Percentiles rank a stretch among this genome's conserved stretches.
phyloP scores from a whole-genome alignment of 495 filamentous ascomycete genomes.

The Parathielavia hyrcaniae region DNA sequence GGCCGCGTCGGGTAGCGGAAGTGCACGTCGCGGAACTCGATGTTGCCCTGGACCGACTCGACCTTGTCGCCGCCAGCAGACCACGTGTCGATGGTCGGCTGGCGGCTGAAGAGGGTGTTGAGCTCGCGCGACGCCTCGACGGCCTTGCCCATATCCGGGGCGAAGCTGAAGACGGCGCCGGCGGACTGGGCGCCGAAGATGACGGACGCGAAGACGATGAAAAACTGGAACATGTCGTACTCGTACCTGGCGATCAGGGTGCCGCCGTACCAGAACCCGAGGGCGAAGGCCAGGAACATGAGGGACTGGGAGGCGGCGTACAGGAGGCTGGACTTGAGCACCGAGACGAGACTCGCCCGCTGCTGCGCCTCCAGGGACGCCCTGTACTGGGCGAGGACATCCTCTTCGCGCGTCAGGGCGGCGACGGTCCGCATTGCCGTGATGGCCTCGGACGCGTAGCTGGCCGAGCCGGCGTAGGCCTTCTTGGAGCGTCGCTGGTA shows the following conservation, averaged over 20 bases:
- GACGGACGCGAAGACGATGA: slow-evolving; percentile 63
- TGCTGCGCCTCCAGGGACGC: slow-evolving; percentile 28
- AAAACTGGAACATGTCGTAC: slow-evolving; percentile 73
- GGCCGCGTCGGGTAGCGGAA: slow-evolving; percentile 60
- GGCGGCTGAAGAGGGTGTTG: slow-evolving; percentile 38
- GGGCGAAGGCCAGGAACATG: slow-evolving; percentile 73
- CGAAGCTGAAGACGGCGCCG: slow-evolving; percentile 37
- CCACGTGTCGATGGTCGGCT: slow-evolving; percentile 52
- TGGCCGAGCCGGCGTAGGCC: slow-evolving; percentile 67
- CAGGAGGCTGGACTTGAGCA: slow-evolving; percentile 41
- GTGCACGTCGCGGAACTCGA: slow-evolving; percentile 55
- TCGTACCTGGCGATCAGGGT: slow-evolving; percentile 64
- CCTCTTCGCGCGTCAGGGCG: slow-evolving; percentile 52
- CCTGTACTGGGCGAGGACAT: slow-evolving; percentile 66
- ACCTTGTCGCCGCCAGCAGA: slow-evolving; percentile 61
- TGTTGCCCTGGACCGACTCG: slow-evolving; percentile 44
- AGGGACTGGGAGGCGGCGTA: slow-evolving; percentile 77
- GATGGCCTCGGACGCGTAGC: slow-evolving; percentile 83
- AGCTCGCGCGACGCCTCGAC: slow-evolving; percentile 32
- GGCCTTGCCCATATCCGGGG: slow-evolving; percentile 40
- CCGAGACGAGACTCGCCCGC: slow-evolving; percentile 29
- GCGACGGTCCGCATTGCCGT: slow-evolving; percentile 87
- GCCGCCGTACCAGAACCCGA: slow-evolving; percentile 81
- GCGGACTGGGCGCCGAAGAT: slow-evolving; percentile 39
- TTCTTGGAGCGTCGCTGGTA: slow-evolving; percentile 69